These are phyloP conservation scores for Lonicera japonica DNA, from an alignment of 129 eudicot species.

Conservation along the genomic window DNA sequence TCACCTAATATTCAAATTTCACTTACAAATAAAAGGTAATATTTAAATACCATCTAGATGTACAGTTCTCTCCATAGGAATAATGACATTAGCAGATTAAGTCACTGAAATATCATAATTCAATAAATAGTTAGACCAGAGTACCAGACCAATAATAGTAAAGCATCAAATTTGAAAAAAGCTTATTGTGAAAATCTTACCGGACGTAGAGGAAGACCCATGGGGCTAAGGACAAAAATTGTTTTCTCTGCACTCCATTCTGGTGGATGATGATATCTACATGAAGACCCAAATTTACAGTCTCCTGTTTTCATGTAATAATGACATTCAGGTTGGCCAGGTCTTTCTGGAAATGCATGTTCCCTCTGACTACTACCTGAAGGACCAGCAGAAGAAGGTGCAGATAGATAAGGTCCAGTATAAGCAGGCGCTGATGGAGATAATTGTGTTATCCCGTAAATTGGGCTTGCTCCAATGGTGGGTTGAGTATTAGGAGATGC, in stretches of 20 bases:
- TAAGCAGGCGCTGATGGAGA: slow-evolving; percentile 68
- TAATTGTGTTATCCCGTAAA: slow-evolving; percentile 57
- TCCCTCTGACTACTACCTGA: slow-evolving; percentile 47
- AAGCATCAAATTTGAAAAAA: not conserved
- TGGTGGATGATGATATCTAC: slow-evolving; percentile 88
- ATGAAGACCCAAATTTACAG: slow-evolving; percentile 82
- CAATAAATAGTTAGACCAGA: not conserved
- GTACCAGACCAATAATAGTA: not conserved
- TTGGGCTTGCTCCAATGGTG: slow-evolving; percentile 46
- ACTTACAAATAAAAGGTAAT: no score
- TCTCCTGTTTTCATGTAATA: slow-evolving; percentile 77
- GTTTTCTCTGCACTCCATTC: slow-evolving; percentile 47
- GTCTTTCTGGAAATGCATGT: slow-evolving; percentile 69
- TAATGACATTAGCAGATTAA: not conserved
- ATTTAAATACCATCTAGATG: not conserved
- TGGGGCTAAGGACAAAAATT: slow-evolving; percentile 56
- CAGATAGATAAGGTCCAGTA: slow-evolving; percentile 48
- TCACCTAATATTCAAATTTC: not conserved
- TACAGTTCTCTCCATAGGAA: not conserved
- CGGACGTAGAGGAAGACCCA: slow-evolving; percentile 93
- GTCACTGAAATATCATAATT: not conserved
- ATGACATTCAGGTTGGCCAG: slow-evolving; percentile 91
- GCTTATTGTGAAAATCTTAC: slow-evolving; percentile 36
- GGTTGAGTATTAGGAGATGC: slow-evolving; percentile 44
- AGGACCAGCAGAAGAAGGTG: slow-evolving; percentile 58